Evolutionary conservation across 1,139 yeast species (phyloP), one percentile per base, ranked within the genome.

Genomic region (Diutina sp.): DNA sequence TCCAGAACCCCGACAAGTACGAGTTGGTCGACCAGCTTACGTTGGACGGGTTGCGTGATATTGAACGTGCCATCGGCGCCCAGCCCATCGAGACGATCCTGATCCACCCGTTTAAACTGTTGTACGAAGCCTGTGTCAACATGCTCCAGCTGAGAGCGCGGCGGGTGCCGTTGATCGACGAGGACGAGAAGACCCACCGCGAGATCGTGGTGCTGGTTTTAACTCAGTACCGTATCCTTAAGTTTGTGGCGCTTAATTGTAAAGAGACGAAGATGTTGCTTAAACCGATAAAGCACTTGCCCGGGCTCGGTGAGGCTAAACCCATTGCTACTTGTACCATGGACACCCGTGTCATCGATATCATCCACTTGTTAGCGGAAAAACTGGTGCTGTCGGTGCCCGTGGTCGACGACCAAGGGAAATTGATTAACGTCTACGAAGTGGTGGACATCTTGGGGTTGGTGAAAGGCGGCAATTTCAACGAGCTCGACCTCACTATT

Each of bases 211-310:
- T 91, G 7, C 84, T 93, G 58, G 99, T 95, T 55, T 79, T 95
- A 65, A 95, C 99, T 0, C 99, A 95, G 72, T 95, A 95, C 72
- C 84, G 99, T 68, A 93, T 95, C 58, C 78, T 95, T 65, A 93
- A 95, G 70, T 95, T 95, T 66, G 97, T 95, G 45, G 95, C 98
- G 6, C 80, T 93, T 69, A 93, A 95, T 69, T 95, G 99, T 72
- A 90, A 90, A 69, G 98, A 95, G 68, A 91, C 97, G 4, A 84
- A 89, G 64, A 87, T 85, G 79, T 75, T 95, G 58, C 76, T 85
- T 63, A 83, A 85, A 63, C 96, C 97, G 1, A 76, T 95, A 58
- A 76, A 78, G 59, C 85, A 86, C 59, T 73, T 93, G 55, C 69
- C 72, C 54, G 78, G 83, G 14, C 80, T 91, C 57, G 86, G 91